Evolutionary conservation across 805 yeast species (phyloP).

Genomic region (Brettanomyces anomalus): DNA sequence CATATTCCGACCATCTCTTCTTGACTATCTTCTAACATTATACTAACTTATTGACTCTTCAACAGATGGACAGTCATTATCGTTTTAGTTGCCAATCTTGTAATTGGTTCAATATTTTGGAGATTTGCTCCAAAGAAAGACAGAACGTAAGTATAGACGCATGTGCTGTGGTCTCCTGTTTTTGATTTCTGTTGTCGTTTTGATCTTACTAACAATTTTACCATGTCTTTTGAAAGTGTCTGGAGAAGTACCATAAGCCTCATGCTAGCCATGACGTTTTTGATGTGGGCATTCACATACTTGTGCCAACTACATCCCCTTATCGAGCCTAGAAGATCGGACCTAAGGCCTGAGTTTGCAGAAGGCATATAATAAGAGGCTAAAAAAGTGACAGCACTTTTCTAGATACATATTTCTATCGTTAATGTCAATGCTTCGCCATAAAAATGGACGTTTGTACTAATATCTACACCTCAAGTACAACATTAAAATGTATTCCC

Average conservation of each 20-base stretch:
- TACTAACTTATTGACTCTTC: constrained; percentile 1
- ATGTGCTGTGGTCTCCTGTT: background rate
- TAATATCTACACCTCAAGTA: background rate
- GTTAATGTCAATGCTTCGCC: background rate
- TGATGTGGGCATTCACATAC: constrained; percentile 76
- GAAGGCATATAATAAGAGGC: constrained; percentile 14
- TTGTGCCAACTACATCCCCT: constrained; percentile 83
- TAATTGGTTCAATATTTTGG: constrained; percentile 67
- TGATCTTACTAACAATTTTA: background rate
- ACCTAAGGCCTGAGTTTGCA: constrained; percentile 73
- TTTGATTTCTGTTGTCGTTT: background rate
- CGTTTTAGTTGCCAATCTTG: constrained; percentile 50
- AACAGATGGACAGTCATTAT: constrained; percentile 62
- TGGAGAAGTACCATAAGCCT: constrained; percentile 70
- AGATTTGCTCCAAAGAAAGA: constrained; percentile 76
- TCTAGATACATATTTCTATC: constrained; percentile 1
- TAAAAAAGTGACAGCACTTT: background rate
- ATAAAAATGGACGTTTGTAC: background rate
- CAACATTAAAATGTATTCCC: background rate
- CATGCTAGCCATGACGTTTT: constrained; percentile 56
- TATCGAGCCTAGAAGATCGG: constrained; percentile 84
- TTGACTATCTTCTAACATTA: too few species aligned
- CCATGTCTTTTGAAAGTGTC: constrained; percentile 27
- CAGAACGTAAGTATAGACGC: constrained; percentile 40
- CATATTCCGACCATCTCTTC: background rate